These are phyloP conservation scores for Bassia scoparia DNA, from an alignment of 148 eudicot genomes.

Conservation along the genomic window DNA sequence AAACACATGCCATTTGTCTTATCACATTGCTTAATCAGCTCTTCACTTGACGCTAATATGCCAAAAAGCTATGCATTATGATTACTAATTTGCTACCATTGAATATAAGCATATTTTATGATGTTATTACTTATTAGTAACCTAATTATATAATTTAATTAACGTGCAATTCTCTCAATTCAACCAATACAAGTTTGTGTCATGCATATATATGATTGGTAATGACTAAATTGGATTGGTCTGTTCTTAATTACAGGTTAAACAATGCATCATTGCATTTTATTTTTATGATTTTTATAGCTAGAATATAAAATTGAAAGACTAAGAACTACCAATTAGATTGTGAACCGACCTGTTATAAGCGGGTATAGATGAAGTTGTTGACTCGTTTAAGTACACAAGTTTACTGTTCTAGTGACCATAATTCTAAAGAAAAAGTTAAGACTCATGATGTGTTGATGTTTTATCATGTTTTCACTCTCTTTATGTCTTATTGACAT, in stretches of 20 bases:
- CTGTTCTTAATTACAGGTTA: background rate
- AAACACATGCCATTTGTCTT: background rate
- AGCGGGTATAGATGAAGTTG: no score
- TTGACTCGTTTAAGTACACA: no score
- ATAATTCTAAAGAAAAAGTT: no score
- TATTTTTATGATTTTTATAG: no score
- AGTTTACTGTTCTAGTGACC: no score
- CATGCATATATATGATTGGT: slow-evolving; percentile 1
- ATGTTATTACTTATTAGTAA: background rate
- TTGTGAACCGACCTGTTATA: no score
- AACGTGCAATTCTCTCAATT: slow-evolving; percentile 6
- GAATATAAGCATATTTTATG: slow-evolving; percentile 4
- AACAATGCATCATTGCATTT: background rate
- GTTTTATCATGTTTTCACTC: no score
- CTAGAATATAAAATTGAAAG: no score
- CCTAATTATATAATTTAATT: slow-evolving; percentile 1
- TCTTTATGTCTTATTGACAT: no score
- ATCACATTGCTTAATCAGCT: background rate
- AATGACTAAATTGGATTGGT: background rate
- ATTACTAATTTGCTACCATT: background rate
- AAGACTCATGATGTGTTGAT: no score
- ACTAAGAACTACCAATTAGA: no score
- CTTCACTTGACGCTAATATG: background rate
- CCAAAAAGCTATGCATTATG: slow-evolving; percentile 1
- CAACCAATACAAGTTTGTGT: background rate